phyloP scores from a whole-genome alignment of 2,329 filamentous ascomycete species.

The Pseudogymnoascus pannorum region DNA sequence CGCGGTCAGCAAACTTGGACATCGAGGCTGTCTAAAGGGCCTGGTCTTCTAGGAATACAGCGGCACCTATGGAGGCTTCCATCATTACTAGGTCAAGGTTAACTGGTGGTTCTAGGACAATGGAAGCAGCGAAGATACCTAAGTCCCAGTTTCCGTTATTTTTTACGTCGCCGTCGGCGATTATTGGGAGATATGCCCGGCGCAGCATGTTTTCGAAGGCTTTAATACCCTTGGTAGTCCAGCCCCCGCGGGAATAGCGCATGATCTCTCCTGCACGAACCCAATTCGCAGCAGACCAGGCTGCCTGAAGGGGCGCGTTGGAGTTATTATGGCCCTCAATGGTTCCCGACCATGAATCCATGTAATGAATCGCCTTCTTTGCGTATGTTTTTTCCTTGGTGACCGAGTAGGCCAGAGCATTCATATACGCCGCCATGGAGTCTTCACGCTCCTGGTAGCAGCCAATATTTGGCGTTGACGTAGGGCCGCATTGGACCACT shows the following conservation, averaged over 20 bases:
- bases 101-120: background rate
- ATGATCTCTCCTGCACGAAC: slow-evolving; percentile 26
- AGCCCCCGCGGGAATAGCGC: slow-evolving; percentile 22
- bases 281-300: slow-evolving; percentile 27
- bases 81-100: slow-evolving; percentile 20
- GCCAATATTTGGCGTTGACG: slow-evolving; percentile 23
- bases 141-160: slow-evolving; percentile 25
- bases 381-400: slow-evolving; percentile 21
- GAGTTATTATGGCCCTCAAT: slow-evolving; percentile 23
- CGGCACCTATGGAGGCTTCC: slow-evolving; percentile 21
- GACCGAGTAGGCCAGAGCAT: slow-evolving; percentile 24
- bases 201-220: slow-evolving; percentile 23
- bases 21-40: slow-evolving; percentile 22
- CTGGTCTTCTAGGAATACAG: slow-evolving; percentile 24
- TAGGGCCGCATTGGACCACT: slow-evolving; percentile 25
- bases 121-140: slow-evolving; percentile 15
- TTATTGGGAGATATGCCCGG: slow-evolving; percentile 24
- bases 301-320: slow-evolving; percentile 27
- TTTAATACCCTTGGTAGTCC: slow-evolving; percentile 18
- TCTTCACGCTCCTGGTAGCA: slow-evolving; percentile 26
- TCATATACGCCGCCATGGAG: slow-evolving; percentile 25
- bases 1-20: slow-evolving; percentile 20
- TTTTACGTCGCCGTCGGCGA: slow-evolving; percentile 16
- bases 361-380: slow-evolving; percentile 23
- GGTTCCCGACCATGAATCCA: slow-evolving; percentile 24